Conservation (phyloP, 345 rosid genomes). For the Citrus reticulata region DNA sequence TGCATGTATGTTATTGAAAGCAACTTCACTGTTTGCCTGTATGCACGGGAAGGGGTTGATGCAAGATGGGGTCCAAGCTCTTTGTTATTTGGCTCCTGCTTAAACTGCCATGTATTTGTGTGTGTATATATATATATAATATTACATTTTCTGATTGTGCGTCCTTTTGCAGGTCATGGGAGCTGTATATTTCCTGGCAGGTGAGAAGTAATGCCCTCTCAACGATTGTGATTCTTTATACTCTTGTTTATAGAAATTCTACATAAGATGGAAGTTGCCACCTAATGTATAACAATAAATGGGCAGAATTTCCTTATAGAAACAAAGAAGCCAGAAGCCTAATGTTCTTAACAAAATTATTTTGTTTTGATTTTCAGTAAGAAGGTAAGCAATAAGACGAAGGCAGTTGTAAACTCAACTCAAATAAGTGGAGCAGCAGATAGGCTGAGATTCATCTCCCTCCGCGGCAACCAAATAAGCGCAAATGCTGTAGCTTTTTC, state of each 20-base stretch:
- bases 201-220: conserved; percentile 33
- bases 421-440: conserved; percentile 39
- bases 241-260: not conserved
- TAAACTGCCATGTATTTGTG: not conserved
- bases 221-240: not conserved
- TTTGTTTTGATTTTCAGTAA: conserved; percentile 47
- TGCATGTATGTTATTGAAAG: conserved; percentile 5
- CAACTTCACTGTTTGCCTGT: conserved; percentile 15
- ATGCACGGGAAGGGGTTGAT: not conserved
- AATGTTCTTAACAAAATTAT: not conserved
- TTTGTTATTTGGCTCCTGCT: conserved; percentile 9
- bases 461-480: conserved; percentile 29
- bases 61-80: conserved; percentile 5
- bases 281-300: not conserved
- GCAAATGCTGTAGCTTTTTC: conserved; percentile 37
- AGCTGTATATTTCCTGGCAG: conserved; percentile 95
- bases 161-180: conserved; percentile 71
- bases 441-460: conserved; percentile 21
- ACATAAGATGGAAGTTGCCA: not conserved
- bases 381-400: conserved; percentile 64
- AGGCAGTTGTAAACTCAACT: conserved; percentile 55
- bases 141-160: conserved; percentile 10
- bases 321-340: conserved; percentile 3
- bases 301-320: not conserved
- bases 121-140: not conserved